Percentiles rank a stretch among this genome's conserved stretches.
Evolutionary conservation across 306 rosid genomes (phyloP).

Genomic region (Cicer yamashitae): DNA sequence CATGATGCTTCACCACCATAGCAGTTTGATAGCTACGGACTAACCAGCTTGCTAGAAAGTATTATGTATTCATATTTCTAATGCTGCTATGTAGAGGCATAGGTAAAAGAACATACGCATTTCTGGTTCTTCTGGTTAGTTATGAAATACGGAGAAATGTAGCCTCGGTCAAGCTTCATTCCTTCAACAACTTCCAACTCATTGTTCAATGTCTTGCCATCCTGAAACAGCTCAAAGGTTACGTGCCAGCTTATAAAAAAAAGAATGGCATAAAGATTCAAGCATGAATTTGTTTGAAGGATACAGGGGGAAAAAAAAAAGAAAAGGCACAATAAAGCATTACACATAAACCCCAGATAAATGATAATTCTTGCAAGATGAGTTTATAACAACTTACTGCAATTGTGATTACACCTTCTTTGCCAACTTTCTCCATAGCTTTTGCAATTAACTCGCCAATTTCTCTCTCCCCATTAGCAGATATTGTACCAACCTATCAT

Average conservation of each 20-base stretch:
- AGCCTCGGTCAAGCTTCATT: slow-evolving; percentile 97
- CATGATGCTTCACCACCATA: not conserved
- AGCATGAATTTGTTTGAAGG: not conserved
- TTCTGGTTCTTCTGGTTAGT: slow-evolving; percentile 93
- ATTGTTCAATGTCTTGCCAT: slow-evolving; percentile 86
- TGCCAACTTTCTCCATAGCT: slow-evolving; percentile 99
- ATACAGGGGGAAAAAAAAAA: not conserved
- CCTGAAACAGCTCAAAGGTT: slow-evolving; percentile 62
- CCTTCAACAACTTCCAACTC: slow-evolving; percentile 99
- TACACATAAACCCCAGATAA: slow-evolving; percentile 20
- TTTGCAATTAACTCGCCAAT: slow-evolving; percentile 98
- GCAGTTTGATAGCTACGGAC: not conserved
- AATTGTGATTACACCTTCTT: slow-evolving; percentile 97
- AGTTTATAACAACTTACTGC: slow-evolving; percentile 59
- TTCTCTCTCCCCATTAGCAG: slow-evolving; percentile 96
- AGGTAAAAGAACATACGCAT: slow-evolving; percentile 70
- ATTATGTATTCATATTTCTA: not conserved
- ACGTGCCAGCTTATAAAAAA: slow-evolving; percentile 10
- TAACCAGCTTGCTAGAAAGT: not conserved
- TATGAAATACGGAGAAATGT: slow-evolving; percentile 89
- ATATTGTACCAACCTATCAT: slow-evolving; percentile 89
- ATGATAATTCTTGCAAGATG: not conserved
- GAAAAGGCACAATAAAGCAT: slow-evolving; percentile 20
- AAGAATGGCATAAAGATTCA: not conserved
- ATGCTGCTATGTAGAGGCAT: not conserved